Evolutionary conservation across 2,329 filamentous ascomycete genomes (phyloP), one percentile per base, ranked within the genome.

Genomic region (Cercospora zeae-maydis): DNA sequence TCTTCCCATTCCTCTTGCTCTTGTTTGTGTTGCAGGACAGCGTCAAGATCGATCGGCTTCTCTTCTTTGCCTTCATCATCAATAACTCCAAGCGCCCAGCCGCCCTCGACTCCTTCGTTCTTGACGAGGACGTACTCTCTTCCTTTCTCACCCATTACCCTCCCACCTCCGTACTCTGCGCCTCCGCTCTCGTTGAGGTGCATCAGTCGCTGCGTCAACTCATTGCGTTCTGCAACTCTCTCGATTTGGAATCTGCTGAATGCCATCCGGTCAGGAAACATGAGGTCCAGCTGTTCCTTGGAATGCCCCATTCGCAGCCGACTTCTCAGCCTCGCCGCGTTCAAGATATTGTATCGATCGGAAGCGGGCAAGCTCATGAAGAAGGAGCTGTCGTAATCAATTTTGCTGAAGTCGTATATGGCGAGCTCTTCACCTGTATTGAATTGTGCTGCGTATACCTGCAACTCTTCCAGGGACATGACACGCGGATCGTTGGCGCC

Each of bases 171-270:
- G 59, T 91, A 84, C 24, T 90, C 88, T 39, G 88, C 79, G 71
- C 93, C 90, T 14, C 88, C 85, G 16, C 88, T 88, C 36, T 93
- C 93, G 70, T 93, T 92, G 70, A 99, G 85, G 70, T 91, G 86
- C 95, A 99, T 99, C 61, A 99, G 80, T 39, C 93, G 84, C 74
- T 99, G 95, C 0, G 96, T 99, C 31, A 99, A 83, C 66, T 96
- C 90, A 72, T 99, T 99, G 55, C 96, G 84, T 78, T 99, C 93
- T 69, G 84, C 86, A 10, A 98, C 96, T 62, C 95, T 83, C 74
- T 98, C 95, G 62, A 99, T 96, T 76, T 99, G 95, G 73, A 99
- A 99, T 65, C 84, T 89, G 1, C 93, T 97, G 73, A 99, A 99
- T 0, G 89, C 95, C 92, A 99, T 97, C 27, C 95, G 87, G 75